Conservation (phyloP, 495 filamentous ascomycete species). For the Penicillium paxilli region DNA sequence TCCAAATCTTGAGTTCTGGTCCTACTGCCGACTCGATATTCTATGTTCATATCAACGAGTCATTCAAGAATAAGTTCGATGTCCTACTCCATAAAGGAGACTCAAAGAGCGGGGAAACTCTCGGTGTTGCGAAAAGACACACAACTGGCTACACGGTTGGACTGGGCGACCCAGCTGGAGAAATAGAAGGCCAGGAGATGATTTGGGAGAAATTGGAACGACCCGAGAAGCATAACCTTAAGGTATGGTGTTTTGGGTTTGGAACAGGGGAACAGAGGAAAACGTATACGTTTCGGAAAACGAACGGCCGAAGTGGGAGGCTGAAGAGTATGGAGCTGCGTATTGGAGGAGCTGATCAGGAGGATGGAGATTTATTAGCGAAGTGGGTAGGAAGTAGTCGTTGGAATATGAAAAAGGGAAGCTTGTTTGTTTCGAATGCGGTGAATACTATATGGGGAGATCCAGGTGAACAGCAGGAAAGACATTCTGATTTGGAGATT, state of each 20-base stretch:
- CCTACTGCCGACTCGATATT: not conserved
- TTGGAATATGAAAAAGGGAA: conserved; percentile 2
- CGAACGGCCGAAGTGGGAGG: not conserved
- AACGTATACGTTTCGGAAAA: conserved; percentile 1
- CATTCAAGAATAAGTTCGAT: conserved; percentile 4
- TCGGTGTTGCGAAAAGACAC: conserved; percentile 2
- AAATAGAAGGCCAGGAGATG: not conserved
- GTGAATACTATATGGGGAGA: not conserved
- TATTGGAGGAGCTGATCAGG: not conserved
- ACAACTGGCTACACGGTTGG: not conserved
- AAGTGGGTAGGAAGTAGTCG: conserved; percentile 3
- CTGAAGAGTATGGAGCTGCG: conserved; percentile 5
- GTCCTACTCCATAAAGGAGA: conserved; percentile 3
- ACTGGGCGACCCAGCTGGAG: conserved; percentile 2
- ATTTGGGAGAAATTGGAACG: conserved; percentile 5
- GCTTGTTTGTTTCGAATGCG: not conserved
- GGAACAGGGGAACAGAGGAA: not conserved
- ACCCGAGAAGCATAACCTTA: not conserved
- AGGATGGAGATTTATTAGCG: not conserved
- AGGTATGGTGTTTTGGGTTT: conserved; percentile 2
- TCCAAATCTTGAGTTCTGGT: not conserved
- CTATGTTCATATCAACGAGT: not conserved
- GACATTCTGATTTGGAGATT: not conserved
- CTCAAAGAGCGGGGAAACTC: not conserved
- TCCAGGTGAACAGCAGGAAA: not conserved